Conservation (phyloP, 1,139 yeast species). For the Nakaseomyces delphensis region DNA sequence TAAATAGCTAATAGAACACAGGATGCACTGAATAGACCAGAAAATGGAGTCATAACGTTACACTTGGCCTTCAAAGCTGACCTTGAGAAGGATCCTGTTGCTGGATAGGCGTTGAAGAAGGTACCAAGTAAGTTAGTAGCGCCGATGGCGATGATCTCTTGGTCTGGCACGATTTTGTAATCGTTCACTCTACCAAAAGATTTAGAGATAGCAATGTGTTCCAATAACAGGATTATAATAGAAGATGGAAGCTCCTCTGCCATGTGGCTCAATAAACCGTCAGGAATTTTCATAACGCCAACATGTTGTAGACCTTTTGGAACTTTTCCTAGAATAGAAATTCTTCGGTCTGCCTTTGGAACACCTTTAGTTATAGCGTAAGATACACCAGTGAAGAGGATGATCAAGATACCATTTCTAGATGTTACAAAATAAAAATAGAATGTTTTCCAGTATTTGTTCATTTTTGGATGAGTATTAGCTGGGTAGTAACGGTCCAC, state of each 20-base stretch:
- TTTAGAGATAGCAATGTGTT: slow-evolving; percentile 89
- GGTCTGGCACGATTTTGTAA: slow-evolving; percentile 85
- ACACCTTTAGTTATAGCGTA: slow-evolving; percentile 46
- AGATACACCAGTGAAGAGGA: slow-evolving; percentile 67
- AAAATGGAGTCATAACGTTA: slow-evolving; percentile 91
- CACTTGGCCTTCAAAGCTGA: slow-evolving; percentile 91
- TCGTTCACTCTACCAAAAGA: slow-evolving; percentile 90
- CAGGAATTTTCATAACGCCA: slow-evolving; percentile 62
- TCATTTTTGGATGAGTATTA: slow-evolving; percentile 27
- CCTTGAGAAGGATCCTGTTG: slow-evolving; percentile 93
- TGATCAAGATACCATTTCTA: slow-evolving; percentile 73
- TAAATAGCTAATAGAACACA: slow-evolving; percentile 83
- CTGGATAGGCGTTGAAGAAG: slow-evolving; percentile 88
- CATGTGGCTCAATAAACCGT: slow-evolving; percentile 50
- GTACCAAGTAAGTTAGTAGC: slow-evolving; percentile 85
- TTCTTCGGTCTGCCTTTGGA: slow-evolving; percentile 32
- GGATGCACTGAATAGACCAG: slow-evolving; percentile 84
- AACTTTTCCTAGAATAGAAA: slow-evolving; percentile 62
- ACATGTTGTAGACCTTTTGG: slow-evolving; percentile 75
- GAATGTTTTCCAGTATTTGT: slow-evolving; percentile 35
- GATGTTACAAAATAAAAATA: slow-evolving; percentile 62
- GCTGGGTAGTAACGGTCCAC: slow-evolving; percentile 36
- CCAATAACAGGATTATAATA: slow-evolving; percentile 69
- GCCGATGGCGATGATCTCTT: slow-evolving; percentile 91
- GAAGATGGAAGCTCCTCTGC: slow-evolving; percentile 82